phyloP scores from a whole-genome alignment of 2,329 filamentous ascomycete genomes.

The Diaporthe citrichinensis region DNA sequence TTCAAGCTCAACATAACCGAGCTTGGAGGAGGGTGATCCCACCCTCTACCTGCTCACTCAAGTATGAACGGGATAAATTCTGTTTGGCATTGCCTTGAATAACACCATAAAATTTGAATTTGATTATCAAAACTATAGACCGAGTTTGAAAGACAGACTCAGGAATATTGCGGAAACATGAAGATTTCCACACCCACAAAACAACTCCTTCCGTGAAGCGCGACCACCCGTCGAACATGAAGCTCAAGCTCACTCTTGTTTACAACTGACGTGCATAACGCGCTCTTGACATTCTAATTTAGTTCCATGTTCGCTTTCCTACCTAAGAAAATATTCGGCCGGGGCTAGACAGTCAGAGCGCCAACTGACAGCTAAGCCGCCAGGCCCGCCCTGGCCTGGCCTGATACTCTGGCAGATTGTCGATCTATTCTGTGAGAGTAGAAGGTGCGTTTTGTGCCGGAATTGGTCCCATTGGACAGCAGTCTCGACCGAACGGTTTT shows the following conservation, averaged over 20 bases:
- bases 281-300: conserved; percentile 20
- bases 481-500: neutral
- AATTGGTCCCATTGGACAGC: neutral
- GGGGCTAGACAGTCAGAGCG: neutral
- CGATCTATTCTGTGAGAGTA: neutral
- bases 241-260: neutral
- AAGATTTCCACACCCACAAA: neutral
- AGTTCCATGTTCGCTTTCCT: neutral
- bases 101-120: neutral
- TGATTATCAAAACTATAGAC: neutral
- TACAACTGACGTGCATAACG: neutral
- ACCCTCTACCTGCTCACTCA: neutral
- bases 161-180: too few relatives aligned
- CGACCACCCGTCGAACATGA: neutral
- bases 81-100: too few relatives aligned
- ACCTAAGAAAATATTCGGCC: neutral
- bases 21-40: neutral
- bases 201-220: neutral
- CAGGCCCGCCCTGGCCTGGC: too few relatives aligned
- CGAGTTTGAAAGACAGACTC: neutral
- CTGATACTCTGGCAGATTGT: neutral
- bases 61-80: neutral
- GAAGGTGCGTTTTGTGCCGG: too few relatives aligned
- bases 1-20: neutral
- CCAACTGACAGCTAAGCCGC: neutral